Conservation (phyloP, 192 early-diverging fungal genomes). For the Physocladia obscura region DNA sequence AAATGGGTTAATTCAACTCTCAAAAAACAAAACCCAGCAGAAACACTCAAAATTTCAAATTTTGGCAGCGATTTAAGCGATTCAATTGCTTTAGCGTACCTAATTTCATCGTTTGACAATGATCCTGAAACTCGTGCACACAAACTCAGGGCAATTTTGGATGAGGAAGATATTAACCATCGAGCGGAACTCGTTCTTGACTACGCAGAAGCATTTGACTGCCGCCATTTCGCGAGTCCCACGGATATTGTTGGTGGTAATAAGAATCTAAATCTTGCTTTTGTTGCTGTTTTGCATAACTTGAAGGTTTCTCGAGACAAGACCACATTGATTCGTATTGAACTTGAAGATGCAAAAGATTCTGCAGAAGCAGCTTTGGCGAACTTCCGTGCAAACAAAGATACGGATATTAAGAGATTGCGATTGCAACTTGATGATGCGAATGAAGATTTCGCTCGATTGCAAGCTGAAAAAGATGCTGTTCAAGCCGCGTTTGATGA, state of each 20-base stretch:
- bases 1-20: slow-evolving; percentile 32
- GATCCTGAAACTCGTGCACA: not conserved
- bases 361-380: slow-evolving; percentile 15
- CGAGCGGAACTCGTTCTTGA: slow-evolving; percentile 37
- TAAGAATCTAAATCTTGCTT: slow-evolving; percentile 45
- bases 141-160: not conserved
- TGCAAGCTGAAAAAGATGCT: not conserved
- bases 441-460: slow-evolving; percentile 7
- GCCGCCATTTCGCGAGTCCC: slow-evolving; percentile 37
- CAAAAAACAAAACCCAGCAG: not conserved
- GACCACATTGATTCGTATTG: not conserved
- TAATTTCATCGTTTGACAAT: slow-evolving; percentile 21
- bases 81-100: slow-evolving; percentile 23
- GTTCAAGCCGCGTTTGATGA: slow-evolving; percentile 12
- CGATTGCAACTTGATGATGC: slow-evolving; percentile 4
- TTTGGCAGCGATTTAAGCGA: slow-evolving; percentile 34
- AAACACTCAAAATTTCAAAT: slow-evolving; percentile 15
- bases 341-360: slow-evolving; percentile 24
- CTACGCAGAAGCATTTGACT: slow-evolving; percentile 39
- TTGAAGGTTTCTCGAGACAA: slow-evolving; percentile 20
- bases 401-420: slow-evolving; percentile 3
- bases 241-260: slow-evolving; percentile 41
- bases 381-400: not conserved
- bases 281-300: slow-evolving; percentile 46
- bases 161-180: slow-evolving; percentile 23